Evolutionary conservation across 2,329 filamentous ascomycete genomes (phyloP).

Genomic region (Pseudomassariella vexata): DNA sequence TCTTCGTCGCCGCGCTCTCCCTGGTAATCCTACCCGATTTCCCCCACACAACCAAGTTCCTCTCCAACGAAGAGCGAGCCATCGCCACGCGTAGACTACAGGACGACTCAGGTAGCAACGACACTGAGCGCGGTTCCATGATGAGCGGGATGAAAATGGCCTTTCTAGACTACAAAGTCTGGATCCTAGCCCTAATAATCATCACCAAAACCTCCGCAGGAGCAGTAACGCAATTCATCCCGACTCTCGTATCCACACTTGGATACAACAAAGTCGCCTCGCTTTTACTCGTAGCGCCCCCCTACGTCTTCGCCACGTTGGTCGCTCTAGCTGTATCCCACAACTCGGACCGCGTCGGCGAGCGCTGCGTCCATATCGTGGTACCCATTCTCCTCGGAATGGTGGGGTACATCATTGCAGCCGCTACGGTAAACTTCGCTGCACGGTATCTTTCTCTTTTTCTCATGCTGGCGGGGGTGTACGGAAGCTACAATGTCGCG

Average conservation of each 20-base stretch:
- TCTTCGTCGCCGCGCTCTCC: slow-evolving; percentile 19
- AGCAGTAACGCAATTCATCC: slow-evolving; percentile 13
- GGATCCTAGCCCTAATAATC: slow-evolving; percentile 13
- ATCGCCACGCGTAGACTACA: slow-evolving; percentile 16
- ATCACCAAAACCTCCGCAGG: slow-evolving; percentile 12
- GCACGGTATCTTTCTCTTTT: slow-evolving; percentile 38
- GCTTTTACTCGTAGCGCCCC: slow-evolving; percentile 47
- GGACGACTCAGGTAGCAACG: slow-evolving; percentile 15
- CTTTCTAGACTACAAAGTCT: slow-evolving; percentile 13
- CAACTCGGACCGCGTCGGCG: slow-evolving; percentile 55
- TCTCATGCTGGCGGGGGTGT: slow-evolving; percentile 17
- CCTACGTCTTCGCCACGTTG: slow-evolving; percentile 49
- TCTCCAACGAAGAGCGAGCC: slow-evolving; percentile 13
- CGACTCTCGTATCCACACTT: slow-evolving; percentile 14
- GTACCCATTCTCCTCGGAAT: slow-evolving; percentile 50
- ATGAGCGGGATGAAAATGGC: slow-evolving; percentile 9
- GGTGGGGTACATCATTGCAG: slow-evolving; percentile 52
- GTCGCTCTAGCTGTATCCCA: slow-evolving; percentile 53
- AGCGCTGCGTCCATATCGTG: slow-evolving; percentile 55
- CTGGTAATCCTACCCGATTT: slow-evolving; percentile 15
- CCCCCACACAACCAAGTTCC: slow-evolving; percentile 15
- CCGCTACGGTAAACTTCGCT: slow-evolving; percentile 45
- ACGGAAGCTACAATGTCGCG: slow-evolving; percentile 17
- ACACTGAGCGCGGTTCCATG: slow-evolving; percentile 15
- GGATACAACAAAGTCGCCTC: slow-evolving; percentile 10